Base-by-base conservation (phyloP, 768 basidiomycete species). In the Lyophyllum decastes region DNA sequence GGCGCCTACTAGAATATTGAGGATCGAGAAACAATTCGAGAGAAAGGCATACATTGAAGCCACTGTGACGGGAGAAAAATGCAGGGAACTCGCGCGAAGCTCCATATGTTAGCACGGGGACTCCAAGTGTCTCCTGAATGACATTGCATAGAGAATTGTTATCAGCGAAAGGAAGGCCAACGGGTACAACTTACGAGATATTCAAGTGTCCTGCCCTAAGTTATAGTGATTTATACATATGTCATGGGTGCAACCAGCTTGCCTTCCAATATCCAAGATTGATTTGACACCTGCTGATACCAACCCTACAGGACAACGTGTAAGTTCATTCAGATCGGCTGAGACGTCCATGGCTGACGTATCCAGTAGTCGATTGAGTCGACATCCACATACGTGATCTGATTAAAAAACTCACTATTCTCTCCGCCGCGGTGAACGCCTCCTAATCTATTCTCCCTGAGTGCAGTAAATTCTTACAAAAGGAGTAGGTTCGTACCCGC, bases 231-330 rank as follows among this genome's bases (percentile, higher is more conserved):
- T 43, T 35, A 48, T n/a, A 33, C 45, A 16, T 24, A 30, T 41
- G 12, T 26, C 34, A 16, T 22, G 8, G 38, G 17, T 50, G 50
- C 51, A 25, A 10, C 22, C 11, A 46, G 34, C 75, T 54, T 54
- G 85, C 90, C 84, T 82, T 57, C 90, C 90, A 58, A 98, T 95
- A 70, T 99, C 97, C 43, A 99, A 72, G 59, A 99, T 98, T 0
- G 91, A 93, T 70, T 98, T 99, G 19, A 92, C 87, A 11, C 97
- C 97, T 10, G 95, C 90, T 17, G 95, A 96, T 10, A 98, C 86
- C 34, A 99, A 81, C 2, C 90, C 94, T 45, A 98, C 92, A 21
- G 95, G 90, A 64, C 93, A 96, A 19, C 92, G 82, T 21, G 90
- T 80, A 33, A 99, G 82, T 69, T 98, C 94, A 9, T 88, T 87